Percentiles rank a stretch among this genome's conserved stretches.
These are phyloP conservation scores for Lentinus tigrinus DNA, from an alignment of 768 basidiomycete species.

Conservation along the genomic window DNA sequence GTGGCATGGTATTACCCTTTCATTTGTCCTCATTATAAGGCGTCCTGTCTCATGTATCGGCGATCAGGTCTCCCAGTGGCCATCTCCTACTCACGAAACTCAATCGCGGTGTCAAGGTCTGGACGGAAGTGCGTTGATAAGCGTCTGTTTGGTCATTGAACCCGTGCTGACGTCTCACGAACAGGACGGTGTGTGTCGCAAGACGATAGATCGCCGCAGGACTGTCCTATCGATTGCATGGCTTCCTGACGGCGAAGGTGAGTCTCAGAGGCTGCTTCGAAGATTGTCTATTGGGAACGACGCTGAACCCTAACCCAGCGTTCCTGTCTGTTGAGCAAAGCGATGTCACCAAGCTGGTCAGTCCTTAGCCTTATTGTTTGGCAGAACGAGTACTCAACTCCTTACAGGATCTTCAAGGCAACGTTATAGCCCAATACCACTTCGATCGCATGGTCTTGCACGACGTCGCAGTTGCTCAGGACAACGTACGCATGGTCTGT, in stretches of 20 bases:
- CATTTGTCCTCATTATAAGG: slow-evolving; percentile 20
- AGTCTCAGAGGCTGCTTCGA: neutral
- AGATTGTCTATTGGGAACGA: neutral
- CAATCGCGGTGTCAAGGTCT: slow-evolving; percentile 63
- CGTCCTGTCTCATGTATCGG: neutral
- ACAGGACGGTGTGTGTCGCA: slow-evolving; percentile 68
- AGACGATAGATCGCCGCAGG: slow-evolving; percentile 57
- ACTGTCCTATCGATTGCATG: slow-evolving; percentile 65
- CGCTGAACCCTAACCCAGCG: slow-evolving; percentile 33
- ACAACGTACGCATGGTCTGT: slow-evolving; percentile 60
- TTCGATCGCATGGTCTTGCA: slow-evolving; percentile 64
- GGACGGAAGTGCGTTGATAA: slow-evolving; percentile 54
- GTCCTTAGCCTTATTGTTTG: slow-evolving; percentile 12
- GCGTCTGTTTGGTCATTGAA: neutral
- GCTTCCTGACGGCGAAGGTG: slow-evolving; percentile 65
- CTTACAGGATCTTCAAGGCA: slow-evolving; percentile 53
- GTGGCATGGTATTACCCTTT: slow-evolving; percentile 55
- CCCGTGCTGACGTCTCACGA: neutral
- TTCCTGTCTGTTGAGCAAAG: slow-evolving; percentile 73
- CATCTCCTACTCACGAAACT: slow-evolving; percentile 64
- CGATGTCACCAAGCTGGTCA: slow-evolving; percentile 58
- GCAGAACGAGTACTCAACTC: neutral
- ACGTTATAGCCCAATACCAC: slow-evolving; percentile 57
- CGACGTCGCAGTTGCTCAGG: slow-evolving; percentile 70
- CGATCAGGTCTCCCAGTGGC: slow-evolving; percentile 52